phyloP scores from a whole-genome alignment of 2,329 filamentous ascomycete genomes.

The Macrophomina phaseolina region DNA sequence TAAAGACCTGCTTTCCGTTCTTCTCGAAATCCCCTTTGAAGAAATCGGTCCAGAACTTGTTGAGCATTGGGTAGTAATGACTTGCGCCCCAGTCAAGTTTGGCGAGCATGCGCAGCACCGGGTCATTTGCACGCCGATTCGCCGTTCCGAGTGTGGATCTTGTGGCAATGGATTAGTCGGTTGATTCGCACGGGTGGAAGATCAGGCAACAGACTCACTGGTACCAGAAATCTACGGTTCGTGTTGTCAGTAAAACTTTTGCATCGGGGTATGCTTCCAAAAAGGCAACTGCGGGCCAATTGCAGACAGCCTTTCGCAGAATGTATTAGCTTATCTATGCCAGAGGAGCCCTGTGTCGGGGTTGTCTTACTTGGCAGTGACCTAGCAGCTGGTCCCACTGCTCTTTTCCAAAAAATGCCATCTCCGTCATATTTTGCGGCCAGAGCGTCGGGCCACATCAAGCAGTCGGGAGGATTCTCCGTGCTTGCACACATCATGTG shows the following conservation, averaged over 20 bases:
- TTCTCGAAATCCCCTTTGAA: constrained; percentile 71
- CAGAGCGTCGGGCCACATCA: constrained; percentile 74
- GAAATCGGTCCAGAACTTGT: constrained; percentile 71
- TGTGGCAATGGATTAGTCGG: constrained; percentile 14
- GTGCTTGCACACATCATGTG: constrained; percentile 75
- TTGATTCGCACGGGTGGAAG: background rate
- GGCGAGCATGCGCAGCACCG: constrained; percentile 62
- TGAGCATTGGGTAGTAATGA: constrained; percentile 73
- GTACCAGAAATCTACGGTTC: constrained; percentile 70
- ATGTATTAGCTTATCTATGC: background rate
- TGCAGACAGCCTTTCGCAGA: constrained; percentile 63
- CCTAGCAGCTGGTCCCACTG: constrained; percentile 74
- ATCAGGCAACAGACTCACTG: constrained; percentile 39
- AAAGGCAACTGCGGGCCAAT: constrained; percentile 72
- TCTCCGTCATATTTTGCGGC: constrained; percentile 66
- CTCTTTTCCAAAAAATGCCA: constrained; percentile 64
- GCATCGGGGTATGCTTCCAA: constrained; percentile 56
- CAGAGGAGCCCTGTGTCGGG: background rate
- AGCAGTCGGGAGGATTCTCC: constrained; percentile 69
- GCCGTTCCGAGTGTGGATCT: constrained; percentile 70
- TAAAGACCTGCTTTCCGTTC: constrained; percentile 68
- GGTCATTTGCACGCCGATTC: constrained; percentile 70
- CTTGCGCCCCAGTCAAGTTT: constrained; percentile 68
- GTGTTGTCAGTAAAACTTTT: constrained; percentile 71
- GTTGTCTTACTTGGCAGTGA: constrained; percentile 56